Conservation (phyloP, 768 basidiomycete genomes). For the Cyclocybe cylindracea region DNA sequence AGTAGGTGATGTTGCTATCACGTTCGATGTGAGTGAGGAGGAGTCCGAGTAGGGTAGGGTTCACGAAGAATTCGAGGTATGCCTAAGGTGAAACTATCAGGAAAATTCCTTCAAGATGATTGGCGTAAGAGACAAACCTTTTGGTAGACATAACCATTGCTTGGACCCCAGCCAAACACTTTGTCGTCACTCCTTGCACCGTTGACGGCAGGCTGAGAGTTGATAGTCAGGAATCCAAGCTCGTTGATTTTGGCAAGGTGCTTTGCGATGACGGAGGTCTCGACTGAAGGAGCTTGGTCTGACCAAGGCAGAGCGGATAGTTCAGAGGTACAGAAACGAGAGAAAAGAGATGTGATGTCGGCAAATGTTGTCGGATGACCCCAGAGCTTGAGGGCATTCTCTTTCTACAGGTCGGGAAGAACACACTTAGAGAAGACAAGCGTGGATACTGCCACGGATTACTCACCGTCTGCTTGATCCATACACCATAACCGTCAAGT, state of each 20-base stretch:
- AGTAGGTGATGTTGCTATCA: slow-evolving; percentile 90
- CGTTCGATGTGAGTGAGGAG: slow-evolving; percentile 83
- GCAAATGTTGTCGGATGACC: slow-evolving; percentile 67
- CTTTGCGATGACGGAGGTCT: slow-evolving; percentile 79
- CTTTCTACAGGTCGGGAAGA: slow-evolving; percentile 53
- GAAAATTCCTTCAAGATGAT: neutral
- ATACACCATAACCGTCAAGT: slow-evolving; percentile 94
- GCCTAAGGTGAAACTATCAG: slow-evolving; percentile 51
- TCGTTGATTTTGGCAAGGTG: slow-evolving; percentile 86
- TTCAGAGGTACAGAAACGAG: slow-evolving; percentile 76
- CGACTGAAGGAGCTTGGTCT: slow-evolving; percentile 81
- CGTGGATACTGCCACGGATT: neutral
- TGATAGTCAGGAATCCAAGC: slow-evolving; percentile 94
- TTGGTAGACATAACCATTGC: slow-evolving; percentile 94
- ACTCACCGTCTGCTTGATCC: slow-evolving; percentile 82
- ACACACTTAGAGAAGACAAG: slow-evolving; percentile 8
- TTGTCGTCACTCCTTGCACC: slow-evolving; percentile 84
- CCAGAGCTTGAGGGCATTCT: slow-evolving; percentile 88
- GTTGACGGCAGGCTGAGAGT: slow-evolving; percentile 95
- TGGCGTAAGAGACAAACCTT: slow-evolving; percentile 52
- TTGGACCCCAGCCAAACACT: slow-evolving; percentile 90
- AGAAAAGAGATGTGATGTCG: slow-evolving; percentile 77
- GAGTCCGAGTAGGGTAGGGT: slow-evolving; percentile 66
- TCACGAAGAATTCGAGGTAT: slow-evolving; percentile 94
- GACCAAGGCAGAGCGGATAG: slow-evolving; percentile 92